These are phyloP conservation scores for Myxozyma mucilagina DNA, from an alignment of 805 yeast species.

Conservation along the genomic window DNA sequence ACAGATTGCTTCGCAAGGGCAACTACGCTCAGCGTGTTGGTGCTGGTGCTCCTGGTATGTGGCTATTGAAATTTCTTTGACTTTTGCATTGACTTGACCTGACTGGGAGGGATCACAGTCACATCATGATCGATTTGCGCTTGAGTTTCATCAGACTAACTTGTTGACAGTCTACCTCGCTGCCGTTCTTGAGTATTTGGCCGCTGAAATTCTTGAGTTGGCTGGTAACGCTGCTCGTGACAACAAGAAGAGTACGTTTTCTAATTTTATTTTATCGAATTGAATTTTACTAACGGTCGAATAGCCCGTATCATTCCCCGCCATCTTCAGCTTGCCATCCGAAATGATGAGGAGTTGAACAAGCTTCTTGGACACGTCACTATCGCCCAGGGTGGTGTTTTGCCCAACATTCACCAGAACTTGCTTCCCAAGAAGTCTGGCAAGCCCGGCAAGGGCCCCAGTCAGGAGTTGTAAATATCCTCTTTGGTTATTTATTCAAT, in stretches of 20 bases:
- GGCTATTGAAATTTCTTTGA: not conserved
- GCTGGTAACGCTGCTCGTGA: conserved; percentile 99
- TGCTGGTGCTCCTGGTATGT: conserved; percentile 86
- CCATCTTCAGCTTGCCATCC: conserved; percentile 96
- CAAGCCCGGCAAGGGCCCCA: conserved; percentile 35
- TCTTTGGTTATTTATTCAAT: not conserved
- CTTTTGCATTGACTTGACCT: not conserved
- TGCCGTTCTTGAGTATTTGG: conserved; percentile 91
- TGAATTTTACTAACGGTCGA: not conserved
- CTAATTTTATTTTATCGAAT: not conserved
- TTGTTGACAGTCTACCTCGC: conserved; percentile 65
- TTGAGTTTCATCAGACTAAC: not conserved
- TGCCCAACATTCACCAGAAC: conserved; percentile 94
- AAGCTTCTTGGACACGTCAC: conserved; percentile 90
- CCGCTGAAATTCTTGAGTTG: conserved; percentile 95
- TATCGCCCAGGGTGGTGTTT: conserved; percentile 98
- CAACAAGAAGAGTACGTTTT: conserved; percentile 71
- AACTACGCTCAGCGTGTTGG: conserved; percentile 98
- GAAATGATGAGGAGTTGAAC: conserved; percentile 98
- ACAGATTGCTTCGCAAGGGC: conserved; percentile 94
- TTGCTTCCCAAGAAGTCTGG: conserved; percentile 78
- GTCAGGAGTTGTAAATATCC: conserved; percentile 36
- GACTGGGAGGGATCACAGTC: not conserved
- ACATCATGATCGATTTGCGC: not conserved
- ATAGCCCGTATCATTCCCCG: conserved; percentile 94